Conservation (phyloP, 768 basidiomycete genomes). For the Lactarius deliciosus region DNA sequence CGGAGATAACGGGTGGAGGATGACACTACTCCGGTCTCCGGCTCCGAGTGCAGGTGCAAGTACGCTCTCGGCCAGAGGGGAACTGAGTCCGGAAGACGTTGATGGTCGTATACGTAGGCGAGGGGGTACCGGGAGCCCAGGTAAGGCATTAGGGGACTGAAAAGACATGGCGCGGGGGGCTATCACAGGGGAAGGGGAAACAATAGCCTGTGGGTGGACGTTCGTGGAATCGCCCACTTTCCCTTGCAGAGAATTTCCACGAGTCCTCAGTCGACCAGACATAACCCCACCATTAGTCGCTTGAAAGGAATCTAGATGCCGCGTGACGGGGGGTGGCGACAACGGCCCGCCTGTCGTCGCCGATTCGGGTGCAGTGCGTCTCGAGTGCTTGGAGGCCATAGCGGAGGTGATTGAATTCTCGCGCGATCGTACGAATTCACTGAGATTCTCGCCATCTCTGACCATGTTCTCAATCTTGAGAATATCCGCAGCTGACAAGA, state of each 20-base stretch:
- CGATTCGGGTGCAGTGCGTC: slow-evolving; percentile 1
- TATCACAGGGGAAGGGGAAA: slow-evolving; percentile 3
- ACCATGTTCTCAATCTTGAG: slow-evolving; percentile 55
- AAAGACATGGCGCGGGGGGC: slow-evolving; percentile 24
- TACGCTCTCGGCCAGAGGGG: slow-evolving; percentile 19
- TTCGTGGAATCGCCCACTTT: slow-evolving; percentile 1
- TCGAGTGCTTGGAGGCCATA: slow-evolving; percentile 12
- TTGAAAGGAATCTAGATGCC: slow-evolving; percentile 8
- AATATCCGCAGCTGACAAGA: slow-evolving; percentile 67
- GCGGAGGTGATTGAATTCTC: slow-evolving; percentile 24
- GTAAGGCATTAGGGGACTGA: slow-evolving; percentile 36
- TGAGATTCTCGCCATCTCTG: slow-evolving; percentile 36
- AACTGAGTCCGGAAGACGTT: slow-evolving; percentile 19
- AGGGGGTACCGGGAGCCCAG: slow-evolving; percentile 55
- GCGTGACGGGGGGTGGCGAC: slow-evolving; percentile 15
- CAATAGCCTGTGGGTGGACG: slow-evolving; percentile 10
- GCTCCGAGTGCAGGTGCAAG: neutral
- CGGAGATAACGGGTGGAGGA: slow-evolving; percentile 40
- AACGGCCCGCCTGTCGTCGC: neutral
- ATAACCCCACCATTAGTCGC: neutral
- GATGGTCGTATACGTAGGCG: slow-evolving; percentile 36
- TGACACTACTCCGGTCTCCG: slow-evolving; percentile 33
- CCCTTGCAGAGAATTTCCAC: slow-evolving; percentile 13
- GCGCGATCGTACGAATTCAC: slow-evolving; percentile 19
- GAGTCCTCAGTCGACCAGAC: slow-evolving; percentile 10